Percentiles rank a stretch among this genome's conserved stretches.
These are phyloP conservation scores for Daldinia caldariorum DNA, from an alignment of 495 filamentous ascomycete genomes.

Conservation along the genomic window DNA sequence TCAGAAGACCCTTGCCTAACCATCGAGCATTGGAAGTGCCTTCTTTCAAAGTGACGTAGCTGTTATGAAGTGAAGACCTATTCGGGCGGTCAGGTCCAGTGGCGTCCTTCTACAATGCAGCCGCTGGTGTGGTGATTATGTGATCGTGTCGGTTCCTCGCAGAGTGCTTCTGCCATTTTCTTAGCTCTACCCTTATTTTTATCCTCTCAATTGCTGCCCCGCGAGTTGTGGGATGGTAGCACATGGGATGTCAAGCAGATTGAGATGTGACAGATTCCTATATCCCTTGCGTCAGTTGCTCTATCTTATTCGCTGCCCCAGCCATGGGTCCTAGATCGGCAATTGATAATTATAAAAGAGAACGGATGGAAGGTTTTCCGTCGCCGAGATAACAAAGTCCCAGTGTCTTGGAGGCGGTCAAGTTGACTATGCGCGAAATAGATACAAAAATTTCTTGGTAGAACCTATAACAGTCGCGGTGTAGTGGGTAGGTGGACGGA, in stretches of 20 bases:
- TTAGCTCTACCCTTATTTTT: neutral
- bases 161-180: constrained; percentile 27
- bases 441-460: constrained; percentile 14
- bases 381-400: constrained; percentile 30
- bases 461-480: constrained; percentile 9
- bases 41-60: constrained; percentile 40
- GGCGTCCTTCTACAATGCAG: constrained; percentile 35
- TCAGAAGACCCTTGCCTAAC: constrained; percentile 34
- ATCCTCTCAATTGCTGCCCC: constrained; percentile 26
- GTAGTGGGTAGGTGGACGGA: constrained; percentile 16
- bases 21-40: constrained; percentile 20
- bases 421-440: constrained; percentile 30
- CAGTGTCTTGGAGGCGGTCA: constrained; percentile 36
- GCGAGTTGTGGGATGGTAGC: constrained; percentile 36
- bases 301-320: constrained; percentile 43
- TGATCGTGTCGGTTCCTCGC: constrained; percentile 37
- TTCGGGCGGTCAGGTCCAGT: constrained; percentile 33
- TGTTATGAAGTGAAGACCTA: constrained; percentile 29
- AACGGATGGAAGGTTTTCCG: constrained; percentile 36
- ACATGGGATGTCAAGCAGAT: constrained; percentile 41
- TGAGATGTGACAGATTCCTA: constrained; percentile 44
- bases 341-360: constrained; percentile 43
- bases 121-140: constrained; percentile 28
- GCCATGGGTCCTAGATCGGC: constrained; percentile 45
- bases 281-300: constrained; percentile 42